These are phyloP conservation scores for Clarireedia homoeocarpa DNA, from an alignment of 2,329 filamentous ascomycete genomes.

Conservation along the genomic window DNA sequence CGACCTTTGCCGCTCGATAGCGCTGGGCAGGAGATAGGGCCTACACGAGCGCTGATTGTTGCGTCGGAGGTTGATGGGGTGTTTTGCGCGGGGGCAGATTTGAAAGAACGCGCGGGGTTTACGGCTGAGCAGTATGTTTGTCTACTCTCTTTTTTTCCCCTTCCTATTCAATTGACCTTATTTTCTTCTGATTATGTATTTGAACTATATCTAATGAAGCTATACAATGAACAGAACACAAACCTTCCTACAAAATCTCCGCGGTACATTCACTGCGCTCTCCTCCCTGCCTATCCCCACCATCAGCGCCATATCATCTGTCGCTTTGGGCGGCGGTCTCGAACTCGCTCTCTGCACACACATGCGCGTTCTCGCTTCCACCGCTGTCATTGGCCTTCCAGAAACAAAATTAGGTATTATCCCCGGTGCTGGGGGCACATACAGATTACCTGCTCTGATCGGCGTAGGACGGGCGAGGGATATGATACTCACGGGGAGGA, in stretches of 20 bases:
- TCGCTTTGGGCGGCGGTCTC: conserved; percentile 86
- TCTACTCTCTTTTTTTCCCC: background rate
- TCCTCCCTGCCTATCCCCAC: conserved; percentile 77
- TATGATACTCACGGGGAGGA: conserved; percentile 81
- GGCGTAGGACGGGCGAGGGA: conserved; percentile 78
- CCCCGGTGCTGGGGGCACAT: conserved; percentile 88
- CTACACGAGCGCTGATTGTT: conserved; percentile 74
- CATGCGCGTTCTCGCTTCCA: conserved; percentile 78
- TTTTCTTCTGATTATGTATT: background rate
- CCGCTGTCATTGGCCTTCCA: conserved; percentile 71
- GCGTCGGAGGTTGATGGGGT: conserved; percentile 77
- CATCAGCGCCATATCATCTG: conserved; percentile 76
- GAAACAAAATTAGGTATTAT: conserved; percentile 93
- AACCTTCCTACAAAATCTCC: conserved; percentile 69
- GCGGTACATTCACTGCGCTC: conserved; percentile 66
- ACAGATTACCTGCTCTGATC: conserved; percentile 74
- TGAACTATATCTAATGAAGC: background rate
- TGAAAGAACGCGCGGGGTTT: conserved; percentile 80
- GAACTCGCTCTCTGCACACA: conserved; percentile 87
- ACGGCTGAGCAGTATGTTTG: conserved; percentile 60
- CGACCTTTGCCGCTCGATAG: conserved; percentile 3
- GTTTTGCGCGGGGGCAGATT: conserved; percentile 91
- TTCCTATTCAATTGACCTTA: background rate
- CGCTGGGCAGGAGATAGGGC: conserved; percentile 30
- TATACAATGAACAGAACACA: conserved; percentile 50